phyloP scores from a whole-genome alignment of 2,329 filamentous ascomycete species.

The Hypoxylon sp. region DNA sequence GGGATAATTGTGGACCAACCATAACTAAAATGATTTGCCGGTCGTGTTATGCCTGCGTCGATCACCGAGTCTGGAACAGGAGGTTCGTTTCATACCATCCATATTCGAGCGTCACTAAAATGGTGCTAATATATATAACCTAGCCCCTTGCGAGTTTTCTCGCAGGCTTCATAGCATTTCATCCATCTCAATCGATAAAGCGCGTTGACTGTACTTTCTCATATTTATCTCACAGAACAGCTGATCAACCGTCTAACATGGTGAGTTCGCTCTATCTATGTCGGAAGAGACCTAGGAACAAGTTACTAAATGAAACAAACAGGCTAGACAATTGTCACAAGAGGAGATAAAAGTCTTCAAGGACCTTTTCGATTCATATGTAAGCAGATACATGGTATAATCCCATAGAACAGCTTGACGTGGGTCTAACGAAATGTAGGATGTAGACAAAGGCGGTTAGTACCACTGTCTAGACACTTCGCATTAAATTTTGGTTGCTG shows the following conservation, averaged over 20 bases:
- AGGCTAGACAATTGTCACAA: constrained; percentile 47
- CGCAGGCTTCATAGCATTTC: constrained; percentile 6
- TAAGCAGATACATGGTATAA: constrained; percentile 27
- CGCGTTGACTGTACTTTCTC: background rate
- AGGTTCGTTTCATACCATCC: constrained; percentile 38
- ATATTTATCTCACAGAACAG: background rate
- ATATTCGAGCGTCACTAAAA: constrained; percentile 27
- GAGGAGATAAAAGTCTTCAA: constrained; percentile 53
- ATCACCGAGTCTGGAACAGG: constrained; percentile 40
- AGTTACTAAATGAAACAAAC: constrained; percentile 15
- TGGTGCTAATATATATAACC: constrained; percentile 15
- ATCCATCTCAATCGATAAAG: constrained; percentile 9
- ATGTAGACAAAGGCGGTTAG: constrained; percentile 52
- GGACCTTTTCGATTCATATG: constrained; percentile 53
- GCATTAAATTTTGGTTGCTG: background rate
- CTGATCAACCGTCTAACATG: constrained; percentile 22
- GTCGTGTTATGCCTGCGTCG: constrained; percentile 29
- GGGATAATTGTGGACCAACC: constrained; percentile 19
- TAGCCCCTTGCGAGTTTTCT: background rate
- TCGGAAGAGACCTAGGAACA: background rate
- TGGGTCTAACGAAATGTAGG: constrained; percentile 36
- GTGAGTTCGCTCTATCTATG: constrained; percentile 9
- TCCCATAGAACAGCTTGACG: no score
- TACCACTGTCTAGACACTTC: background rate
- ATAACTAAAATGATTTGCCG: constrained; percentile 14